phyloP scores from a whole-genome alignment of 306 rosid genomes.

The Alnus glutinosa region DNA sequence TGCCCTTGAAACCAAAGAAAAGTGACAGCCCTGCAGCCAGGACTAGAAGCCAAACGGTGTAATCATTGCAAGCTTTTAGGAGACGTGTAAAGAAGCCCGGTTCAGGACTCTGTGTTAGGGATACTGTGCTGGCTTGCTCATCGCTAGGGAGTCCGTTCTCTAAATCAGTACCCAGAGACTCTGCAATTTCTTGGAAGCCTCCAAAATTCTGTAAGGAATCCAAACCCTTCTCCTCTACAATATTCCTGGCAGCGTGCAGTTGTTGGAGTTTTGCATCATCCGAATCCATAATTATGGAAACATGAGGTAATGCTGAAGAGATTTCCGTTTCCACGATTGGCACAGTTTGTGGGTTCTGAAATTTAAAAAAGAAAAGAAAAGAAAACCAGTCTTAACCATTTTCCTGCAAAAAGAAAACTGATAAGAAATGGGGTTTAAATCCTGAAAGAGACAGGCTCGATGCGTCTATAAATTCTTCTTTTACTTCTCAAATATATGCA shows the following conservation, averaged over 20 bases:
- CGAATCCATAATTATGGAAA: neutral
- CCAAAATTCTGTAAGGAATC: constrained; percentile 15
- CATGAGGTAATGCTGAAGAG: neutral
- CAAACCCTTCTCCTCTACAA: neutral
- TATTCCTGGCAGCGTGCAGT: neutral
- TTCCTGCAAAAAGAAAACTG: too few relatives aligned
- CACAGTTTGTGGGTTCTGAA: too few relatives aligned
- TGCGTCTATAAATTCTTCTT: too few relatives aligned
- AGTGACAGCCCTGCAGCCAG: neutral
- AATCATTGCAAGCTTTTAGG: neutral
- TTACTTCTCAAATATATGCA: too few relatives aligned
- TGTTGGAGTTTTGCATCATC: constrained; percentile 3
- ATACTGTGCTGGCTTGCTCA: too few relatives aligned
- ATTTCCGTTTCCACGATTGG: neutral
- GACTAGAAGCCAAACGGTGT: constrained; percentile 10
- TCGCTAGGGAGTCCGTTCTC: neutral
- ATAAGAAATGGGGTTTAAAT: too few relatives aligned
- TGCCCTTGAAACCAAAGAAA: constrained; percentile 20
- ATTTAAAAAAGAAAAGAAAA: too few relatives aligned
- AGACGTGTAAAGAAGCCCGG: constrained; percentile 13
- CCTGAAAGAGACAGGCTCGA: too few relatives aligned
- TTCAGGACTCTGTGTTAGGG: neutral
- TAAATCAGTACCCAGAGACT: constrained; percentile 15
- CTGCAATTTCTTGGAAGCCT: constrained; percentile 20
- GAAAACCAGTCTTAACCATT: too few relatives aligned